Base-by-base conservation (phyloP, 345 rosid genomes). In the Rhodamnia argentea region DNA sequence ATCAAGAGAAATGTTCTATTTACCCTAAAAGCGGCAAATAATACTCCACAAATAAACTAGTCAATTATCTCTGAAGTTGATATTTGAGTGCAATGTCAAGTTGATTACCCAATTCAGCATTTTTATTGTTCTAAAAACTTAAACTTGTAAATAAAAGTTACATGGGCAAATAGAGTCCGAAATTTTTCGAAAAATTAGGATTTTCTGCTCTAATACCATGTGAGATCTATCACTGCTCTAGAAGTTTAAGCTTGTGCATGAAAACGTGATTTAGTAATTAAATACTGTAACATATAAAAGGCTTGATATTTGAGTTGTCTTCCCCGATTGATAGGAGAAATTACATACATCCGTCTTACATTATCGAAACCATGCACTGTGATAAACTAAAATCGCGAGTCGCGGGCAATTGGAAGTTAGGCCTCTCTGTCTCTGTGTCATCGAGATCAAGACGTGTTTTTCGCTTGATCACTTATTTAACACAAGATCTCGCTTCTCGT, bases 271-370 rank as follows among this genome's bases (percentile, higher is more conserved):
- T 50, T 50, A 50, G 51, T 50, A 50, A 8, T 47, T 47, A 47
- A 47, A 47, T 50, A 50, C 4, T 50, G 52, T 3, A 6, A 11
- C 13, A 6, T 13, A 5, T 10, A 23, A 56, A 32, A 32, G 1
- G 47, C 12, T 32, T 3, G 18, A 64, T 16, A 32, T 6, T 18
- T 27, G 3, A 29, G 29, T 29, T 15, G 1, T 7, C n/a, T 62
- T 29, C 22, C 23, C 3, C 23, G 1, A 29, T 2, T 7, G 1
- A 29, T 29, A 62, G 8, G 1, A 29, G 9, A 5, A 62, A 15
- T 29, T 10, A 27, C 13, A 64, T 8, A 0, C 0, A 70, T 70
- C 3, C 24, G 18, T 2, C 2, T 4, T 3, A 1, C 0, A 2
- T 29, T 29, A 29, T 29, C 27, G 10, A 62, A 29, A 27, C 14